Evolutionary conservation across 2,329 filamentous ascomycete species (phyloP).

Genomic region (Chrysosporium keratinophilum): DNA sequence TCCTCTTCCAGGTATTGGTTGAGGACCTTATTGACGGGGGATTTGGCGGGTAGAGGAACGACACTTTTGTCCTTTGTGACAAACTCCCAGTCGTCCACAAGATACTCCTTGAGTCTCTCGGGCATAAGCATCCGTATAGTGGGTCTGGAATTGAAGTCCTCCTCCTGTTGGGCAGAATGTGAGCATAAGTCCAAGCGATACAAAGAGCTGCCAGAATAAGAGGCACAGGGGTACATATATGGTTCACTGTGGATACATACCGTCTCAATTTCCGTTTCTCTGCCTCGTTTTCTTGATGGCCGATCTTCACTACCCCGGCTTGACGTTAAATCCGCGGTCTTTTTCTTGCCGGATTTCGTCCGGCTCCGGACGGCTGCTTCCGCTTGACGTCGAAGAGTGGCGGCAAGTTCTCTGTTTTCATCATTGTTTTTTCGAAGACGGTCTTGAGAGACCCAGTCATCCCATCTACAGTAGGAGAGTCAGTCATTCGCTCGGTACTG

Average conservation of each 20-base stretch:
- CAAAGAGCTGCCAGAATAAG: background rate
- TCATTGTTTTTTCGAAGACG: constrained; percentile 88
- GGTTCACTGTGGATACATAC: constrained; percentile 22
- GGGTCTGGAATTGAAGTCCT: constrained; percentile 70
- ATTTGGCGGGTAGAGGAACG: constrained; percentile 67
- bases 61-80: constrained; percentile 91
- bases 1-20: constrained; percentile 68
- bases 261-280: constrained; percentile 41
- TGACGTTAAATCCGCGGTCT: constrained; percentile 32
- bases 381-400: constrained; percentile 37
- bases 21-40: constrained; percentile 66
- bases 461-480: constrained; percentile 54
- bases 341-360: constrained; percentile 29
- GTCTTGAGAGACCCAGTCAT: constrained; percentile 94
- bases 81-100: constrained; percentile 98
- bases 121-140: constrained; percentile 79
- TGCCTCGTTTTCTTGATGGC: constrained; percentile 35
- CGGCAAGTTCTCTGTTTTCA: constrained; percentile 83
- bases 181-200: background rate
- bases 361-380: constrained; percentile 29
- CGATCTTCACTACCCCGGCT: constrained; percentile 38
- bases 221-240: background rate
- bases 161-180: constrained; percentile 55
- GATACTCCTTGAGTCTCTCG: constrained; percentile 77
- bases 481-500: background rate